A percentile compares a stretch with the other conserved stretches of the same genome.
These are phyloP conservation scores for Lumnitzera littorea DNA, from an alignment of 345 rosid species.

Conservation along the genomic window DNA sequence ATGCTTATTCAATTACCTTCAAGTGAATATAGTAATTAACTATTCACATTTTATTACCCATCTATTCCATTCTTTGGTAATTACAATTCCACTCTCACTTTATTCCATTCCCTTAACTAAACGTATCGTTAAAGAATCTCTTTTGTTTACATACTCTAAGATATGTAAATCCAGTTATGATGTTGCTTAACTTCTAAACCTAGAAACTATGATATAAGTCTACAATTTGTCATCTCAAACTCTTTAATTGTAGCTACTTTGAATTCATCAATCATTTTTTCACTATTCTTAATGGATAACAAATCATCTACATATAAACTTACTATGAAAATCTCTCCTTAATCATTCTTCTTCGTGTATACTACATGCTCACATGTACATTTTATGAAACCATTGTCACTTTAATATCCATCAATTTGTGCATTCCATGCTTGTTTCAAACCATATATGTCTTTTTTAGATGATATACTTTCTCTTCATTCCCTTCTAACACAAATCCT, in stretches of 20 bases:
- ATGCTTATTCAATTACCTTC: too few relatives aligned
- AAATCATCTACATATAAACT: background rate
- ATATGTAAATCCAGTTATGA: background rate
- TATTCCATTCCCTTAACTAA: too few relatives aligned
- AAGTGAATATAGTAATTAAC: too few relatives aligned
- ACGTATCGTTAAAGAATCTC: background rate
- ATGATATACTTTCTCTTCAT: background rate
- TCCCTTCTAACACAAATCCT: background rate
- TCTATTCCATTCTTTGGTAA: too few relatives aligned
- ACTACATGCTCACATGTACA: background rate
- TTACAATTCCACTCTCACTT: too few relatives aligned
- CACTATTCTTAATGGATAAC: background rate
- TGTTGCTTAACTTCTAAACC: too few relatives aligned
- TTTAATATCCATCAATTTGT: background rate
- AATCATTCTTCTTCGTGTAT: background rate
- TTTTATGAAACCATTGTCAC: background rate
- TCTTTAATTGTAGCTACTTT: background rate
- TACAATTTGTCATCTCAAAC: background rate
- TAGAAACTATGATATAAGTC: background rate
- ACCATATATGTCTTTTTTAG: background rate
- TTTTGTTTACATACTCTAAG: background rate
- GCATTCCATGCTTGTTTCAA: background rate
- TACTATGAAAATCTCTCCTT: background rate
- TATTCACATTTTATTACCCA: too few relatives aligned
- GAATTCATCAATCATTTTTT: background rate